Evolutionary conservation across 306 rosid genomes (phyloP).

Genomic region (Glycine latifolia): DNA sequence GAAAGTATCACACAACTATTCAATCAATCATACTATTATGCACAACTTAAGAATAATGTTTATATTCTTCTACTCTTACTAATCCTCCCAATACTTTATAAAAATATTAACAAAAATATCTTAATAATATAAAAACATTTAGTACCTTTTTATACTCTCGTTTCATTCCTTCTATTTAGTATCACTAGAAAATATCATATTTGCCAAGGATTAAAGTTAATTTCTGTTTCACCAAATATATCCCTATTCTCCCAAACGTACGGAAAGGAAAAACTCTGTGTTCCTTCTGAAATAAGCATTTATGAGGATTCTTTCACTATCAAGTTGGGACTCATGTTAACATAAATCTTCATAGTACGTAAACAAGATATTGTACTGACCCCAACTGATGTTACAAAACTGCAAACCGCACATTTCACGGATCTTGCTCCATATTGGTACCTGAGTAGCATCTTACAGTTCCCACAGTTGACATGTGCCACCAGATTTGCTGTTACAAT

Average conservation of each 20-base stretch:
- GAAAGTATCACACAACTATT: not conserved
- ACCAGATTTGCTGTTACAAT: constrained; percentile 85
- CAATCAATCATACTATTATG: not conserved
- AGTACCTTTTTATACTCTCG: not conserved
- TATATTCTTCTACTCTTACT: not conserved
- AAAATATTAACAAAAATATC: not conserved
- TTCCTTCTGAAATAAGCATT: constrained; percentile 1
- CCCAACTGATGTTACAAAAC: constrained; percentile 89
- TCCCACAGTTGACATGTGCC: constrained; percentile 92
- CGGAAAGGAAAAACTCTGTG: not conserved
- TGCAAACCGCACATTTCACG: constrained; percentile 91
- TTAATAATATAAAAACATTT: not conserved
- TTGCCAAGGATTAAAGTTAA: not conserved
- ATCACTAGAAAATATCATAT: not conserved
- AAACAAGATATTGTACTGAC: constrained; percentile 57
- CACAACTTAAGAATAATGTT: not conserved
- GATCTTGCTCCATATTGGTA: constrained; percentile 91
- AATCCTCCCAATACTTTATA: not conserved
- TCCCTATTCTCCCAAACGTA: not conserved
- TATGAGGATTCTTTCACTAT: constrained; percentile 4
- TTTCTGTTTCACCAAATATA: not conserved
- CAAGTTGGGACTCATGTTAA: constrained; percentile 3
- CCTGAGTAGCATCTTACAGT: constrained; percentile 88
- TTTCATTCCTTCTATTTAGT: constrained; percentile 19
- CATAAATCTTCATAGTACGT: not conserved